These are phyloP conservation scores for Xylaria hypoxylon DNA, from an alignment of 2,329 filamentous ascomycete species.

Conservation along the genomic window DNA sequence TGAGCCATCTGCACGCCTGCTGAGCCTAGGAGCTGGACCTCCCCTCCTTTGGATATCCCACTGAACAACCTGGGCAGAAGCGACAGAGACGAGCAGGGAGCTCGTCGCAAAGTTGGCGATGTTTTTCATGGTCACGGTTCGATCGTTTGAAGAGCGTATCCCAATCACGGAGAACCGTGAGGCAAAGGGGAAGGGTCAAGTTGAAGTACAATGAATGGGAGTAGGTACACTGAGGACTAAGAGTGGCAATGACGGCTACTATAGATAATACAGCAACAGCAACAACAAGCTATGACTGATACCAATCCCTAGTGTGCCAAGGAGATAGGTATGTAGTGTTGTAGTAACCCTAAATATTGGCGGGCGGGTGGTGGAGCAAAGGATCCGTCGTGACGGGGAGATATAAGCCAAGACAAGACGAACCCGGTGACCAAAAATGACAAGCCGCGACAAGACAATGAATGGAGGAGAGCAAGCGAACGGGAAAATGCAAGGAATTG, in stretches of 20 bases:
- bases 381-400: slow-evolving; percentile 3
- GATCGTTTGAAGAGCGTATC: not conserved
- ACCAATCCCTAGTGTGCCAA: slow-evolving; percentile 11
- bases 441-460: not conserved
- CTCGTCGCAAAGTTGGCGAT: slow-evolving; percentile 44
- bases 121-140: slow-evolving; percentile 43
- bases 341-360: not conserved
- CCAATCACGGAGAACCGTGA: not conserved
- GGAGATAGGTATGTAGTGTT: not conserved
- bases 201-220: not conserved
- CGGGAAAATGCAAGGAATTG: not conserved
- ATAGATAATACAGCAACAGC: not conserved
- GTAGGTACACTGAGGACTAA: not conserved
- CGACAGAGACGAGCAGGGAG: slow-evolving; percentile 47
- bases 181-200: not conserved
- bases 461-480: not conserved
- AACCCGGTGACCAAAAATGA: slow-evolving; percentile 2
- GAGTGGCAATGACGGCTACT: not conserved
- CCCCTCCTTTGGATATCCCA: slow-evolving; percentile 60
- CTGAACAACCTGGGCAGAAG: slow-evolving; percentile 56
- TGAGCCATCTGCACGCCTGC: slow-evolving; percentile 54
- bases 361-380: slow-evolving; percentile 16
- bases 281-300: not conserved
- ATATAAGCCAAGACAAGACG: slow-evolving; percentile 1
- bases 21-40: slow-evolving; percentile 47